Evolutionary conservation across 2,329 filamentous ascomycete species (phyloP), one percentile per base, ranked within the genome.

Genomic region (Sclerotiophoma versabilis): DNA sequence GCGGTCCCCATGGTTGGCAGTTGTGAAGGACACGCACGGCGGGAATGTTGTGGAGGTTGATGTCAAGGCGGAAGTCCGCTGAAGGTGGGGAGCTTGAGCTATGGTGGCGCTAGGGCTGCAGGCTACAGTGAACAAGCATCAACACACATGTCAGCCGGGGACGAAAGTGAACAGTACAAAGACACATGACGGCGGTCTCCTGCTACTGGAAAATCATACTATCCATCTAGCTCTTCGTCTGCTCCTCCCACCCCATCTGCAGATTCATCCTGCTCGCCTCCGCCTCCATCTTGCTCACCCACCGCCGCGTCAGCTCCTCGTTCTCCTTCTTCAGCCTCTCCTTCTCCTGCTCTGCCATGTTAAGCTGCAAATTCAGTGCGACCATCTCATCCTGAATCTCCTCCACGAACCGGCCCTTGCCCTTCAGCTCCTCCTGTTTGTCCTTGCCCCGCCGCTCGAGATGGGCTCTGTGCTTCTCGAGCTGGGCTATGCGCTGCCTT

Each of bases 351-450:
- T 96, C 92, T 3, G 89, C 87, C 80, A 97, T 85, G 64, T 95
- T 92, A 36, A 97, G 81, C 75, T 98, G 90, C 62, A 98, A 81
- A 63, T 93, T 93, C 39, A 97, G 78, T 1, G 91, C 88, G 44
- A 96, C 87, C 76, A 96, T 88, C 75, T 99, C 95, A 75, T 97
- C 93, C 77, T 98, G 93, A 47, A 96, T 88, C 68, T 93, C 85
- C 80, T 92, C 89, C 2, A 96, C 83, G 60, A 97, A 78, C 72
- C 93, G 91, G 26, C 87, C 86, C 80, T 97, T 97, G 54, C 87
- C 91, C 50, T 83, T 84, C 26, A 97, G 76, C 79, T 98, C 95
- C 66, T 96, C 91, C 58, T 96, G 91, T 25, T 90, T 81, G 73
- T 97, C 93, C 59, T 85, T 87, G 33, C 96, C 78, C 58, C 87